Evolutionary conservation across 164 flowering plant genomes (phyloP), one percentile per base, ranked within the genome.

Genomic region (Aristolochia contorta): DNA sequence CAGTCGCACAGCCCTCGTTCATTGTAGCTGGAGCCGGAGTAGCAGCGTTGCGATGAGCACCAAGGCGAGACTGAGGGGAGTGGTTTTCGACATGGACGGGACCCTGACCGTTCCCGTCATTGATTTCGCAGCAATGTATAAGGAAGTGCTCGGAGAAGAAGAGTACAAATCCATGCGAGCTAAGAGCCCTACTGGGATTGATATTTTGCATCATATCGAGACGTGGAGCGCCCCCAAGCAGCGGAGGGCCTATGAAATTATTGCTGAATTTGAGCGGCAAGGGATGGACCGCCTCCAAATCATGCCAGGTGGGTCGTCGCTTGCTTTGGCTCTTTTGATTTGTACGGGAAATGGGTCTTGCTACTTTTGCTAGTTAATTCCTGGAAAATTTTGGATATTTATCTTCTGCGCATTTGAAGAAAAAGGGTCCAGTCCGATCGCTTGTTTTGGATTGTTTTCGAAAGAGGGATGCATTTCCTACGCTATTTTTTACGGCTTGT

Each of bases 41-140:
- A 22, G 33, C 33, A 53, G 49, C 19, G 16, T 15, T 3, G 47
- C n/a, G 8, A 32, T 9, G n/a, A 50, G 49, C 49, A 7, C 12
- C 47, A 74, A 65, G 67, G 49, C 63, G 32, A 69, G 79, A 63
- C 74, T 91, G 12, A 63, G 83, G 18, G 98, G 98, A 45, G 90
- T 92, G 51, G 96, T 92, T 3, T 92, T 92, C 70, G 98, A 92
- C 85, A 92, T 92, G 96, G 98, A 92, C 78, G 98, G 96, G 50
- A 92, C 98, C 65, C 81, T 92, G 16, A 92, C 98, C 0, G 89
- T 92, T 27, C 96, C 96, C 45, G 96, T 72, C 49, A 92, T 92
- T 61, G 89, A 92, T 60, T 92, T 92, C 63, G 63, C 78, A 13
- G 87, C 96, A 13, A 92, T 92, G 98, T 87, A 87, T 77, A 79